Evolutionary conservation across 2,329 filamentous ascomycete species (phyloP), one percentile per base, ranked within the genome.

Genomic region (Ceratocystis alfenasii): DNA sequence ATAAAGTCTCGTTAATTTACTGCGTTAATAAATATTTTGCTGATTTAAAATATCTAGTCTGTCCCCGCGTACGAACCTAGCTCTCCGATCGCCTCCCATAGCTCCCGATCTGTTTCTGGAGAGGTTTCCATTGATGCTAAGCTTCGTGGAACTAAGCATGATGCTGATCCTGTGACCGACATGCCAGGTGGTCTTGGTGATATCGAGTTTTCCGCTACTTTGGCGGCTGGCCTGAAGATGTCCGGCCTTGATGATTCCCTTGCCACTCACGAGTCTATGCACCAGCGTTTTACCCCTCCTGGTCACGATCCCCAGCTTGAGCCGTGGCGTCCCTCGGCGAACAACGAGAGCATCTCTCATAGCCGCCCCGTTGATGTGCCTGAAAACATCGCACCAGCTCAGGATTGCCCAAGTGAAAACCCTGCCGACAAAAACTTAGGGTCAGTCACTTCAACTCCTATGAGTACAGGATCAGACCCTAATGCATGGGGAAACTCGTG

Each of bases 91-190:
- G 46, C 48, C 48, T 59, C 46, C n/a, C 59, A 65, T 64, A 45
- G 20, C 20, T 76, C 69, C 76, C 76, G 69, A 70, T 22, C 50
- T 15, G 36, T 53, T n/a, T 61, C 41, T 45, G 53, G 48, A 30
- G 30, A 64, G 61, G 25, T 55, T 28, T 25, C 33, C 48, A 55
- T 53, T 30, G 64, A 61, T 8, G 28, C 6, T 7, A 20, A 63
- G n/a, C 20, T 46, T 41, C 65, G n/a, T 5, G 20, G 30, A 3
- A 22, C 30, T 4, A 33, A 17, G 2, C n/a, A 22, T 17, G n/a
- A 50, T 17, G 61, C 15, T 17, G 44, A 63, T 3, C 20, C 22
- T 5, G 61, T 50, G 25, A 30, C 61, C 15, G 15, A 20, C 22
- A 63, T 63, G 8, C 61, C 28, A 15, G 61, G 61, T n/a, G 61